Evolutionary conservation across 2,329 filamentous ascomycete species (phyloP), one percentile per base, ranked within the genome.

Genomic region (Delphinella strobiligena): DNA sequence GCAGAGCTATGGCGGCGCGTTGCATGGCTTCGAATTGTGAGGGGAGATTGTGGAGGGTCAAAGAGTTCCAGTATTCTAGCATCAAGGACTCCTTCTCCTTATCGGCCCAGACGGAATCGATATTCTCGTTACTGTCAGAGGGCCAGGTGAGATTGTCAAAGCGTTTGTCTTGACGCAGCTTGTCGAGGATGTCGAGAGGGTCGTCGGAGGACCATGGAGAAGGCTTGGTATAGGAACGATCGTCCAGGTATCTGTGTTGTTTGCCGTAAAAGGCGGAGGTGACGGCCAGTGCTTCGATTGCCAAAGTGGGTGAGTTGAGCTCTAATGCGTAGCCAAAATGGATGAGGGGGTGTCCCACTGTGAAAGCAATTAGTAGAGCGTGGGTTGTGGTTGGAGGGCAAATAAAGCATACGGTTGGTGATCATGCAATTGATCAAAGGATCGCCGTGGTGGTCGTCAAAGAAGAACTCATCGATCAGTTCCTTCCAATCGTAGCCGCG

Each of bases 271-370:
- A 74, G 43, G 71, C 74, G 14, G 74, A 62, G 0, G 78, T 68
- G 45, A 94, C 68, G 0, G 75, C 78, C 1, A 98, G 70, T 1
- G 87, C 83, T 65, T 98, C 91, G 61, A 94, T 91, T 35, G 80
- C 88, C 15, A 96, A 58, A 47, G 93, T 89, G 43, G 80, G 82
- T 50, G 75, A 91, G 45, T 83, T 75, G 51, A 96, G 70, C 64
- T 98, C 89, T 54, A 82, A 89, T 8, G 87, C 91, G 56, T 93
- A 95, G n/a, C 78, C 88, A 2, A 98, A 71, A 53, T 96, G 91
- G 43, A 96, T 91, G n/a, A 96, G 67, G 1, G 89, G 84, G 52
- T 95, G 85, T 14, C 82, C 89, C 45, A 94, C 83, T 89, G 47
- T 4, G 18, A 40, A 8, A 22, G n/a, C 30, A 24, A 48, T 64